These are phyloP conservation scores for Drosera spatulata DNA, from an alignment of 179 eudicot species.

Conservation along the genomic window DNA sequence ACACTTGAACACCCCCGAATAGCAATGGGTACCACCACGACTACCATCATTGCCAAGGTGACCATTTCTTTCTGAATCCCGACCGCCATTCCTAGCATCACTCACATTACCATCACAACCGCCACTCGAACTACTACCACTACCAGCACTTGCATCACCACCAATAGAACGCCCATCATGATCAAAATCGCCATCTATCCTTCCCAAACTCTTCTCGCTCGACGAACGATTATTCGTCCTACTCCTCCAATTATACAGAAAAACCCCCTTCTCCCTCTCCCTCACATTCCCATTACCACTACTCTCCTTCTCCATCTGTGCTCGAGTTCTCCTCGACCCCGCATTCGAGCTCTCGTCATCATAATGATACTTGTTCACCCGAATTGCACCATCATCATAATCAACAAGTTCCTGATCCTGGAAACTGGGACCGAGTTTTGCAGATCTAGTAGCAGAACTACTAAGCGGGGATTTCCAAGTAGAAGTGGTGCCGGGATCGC, in stretches of 20 bases:
- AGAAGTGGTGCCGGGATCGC: slow-evolving; percentile 93
- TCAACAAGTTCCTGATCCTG: background rate
- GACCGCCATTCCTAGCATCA: slow-evolving; percentile 44
- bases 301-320: slow-evolving; percentile 1
- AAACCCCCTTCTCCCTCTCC: slow-evolving; percentile 55
- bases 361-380: background rate
- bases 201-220: slow-evolving; percentile 47
- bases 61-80: slow-evolving; percentile 66
- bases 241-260: slow-evolving; percentile 68
- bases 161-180: slow-evolving; percentile 34
- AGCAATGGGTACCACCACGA: slow-evolving; percentile 1
- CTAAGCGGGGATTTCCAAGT: slow-evolving; percentile 79
- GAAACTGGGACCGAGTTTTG: slow-evolving; percentile 14
- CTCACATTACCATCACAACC: slow-evolving; percentile 50
- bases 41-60: slow-evolving; percentile 9
- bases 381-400: no score
- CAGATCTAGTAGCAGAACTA: slow-evolving; percentile 49
- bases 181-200: slow-evolving; percentile 23
- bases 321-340: no score
- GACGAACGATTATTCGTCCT: slow-evolving; percentile 47
- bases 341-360: background rate
- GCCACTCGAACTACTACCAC: slow-evolving; percentile 21
- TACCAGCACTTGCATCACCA: slow-evolving; percentile 17
- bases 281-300: slow-evolving; percentile 20
- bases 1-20: slow-evolving; percentile 22